Evolutionary conservation across 176 grass and related monocot genomes (phyloP).

Genomic region (Rhynchospora pubera): DNA sequence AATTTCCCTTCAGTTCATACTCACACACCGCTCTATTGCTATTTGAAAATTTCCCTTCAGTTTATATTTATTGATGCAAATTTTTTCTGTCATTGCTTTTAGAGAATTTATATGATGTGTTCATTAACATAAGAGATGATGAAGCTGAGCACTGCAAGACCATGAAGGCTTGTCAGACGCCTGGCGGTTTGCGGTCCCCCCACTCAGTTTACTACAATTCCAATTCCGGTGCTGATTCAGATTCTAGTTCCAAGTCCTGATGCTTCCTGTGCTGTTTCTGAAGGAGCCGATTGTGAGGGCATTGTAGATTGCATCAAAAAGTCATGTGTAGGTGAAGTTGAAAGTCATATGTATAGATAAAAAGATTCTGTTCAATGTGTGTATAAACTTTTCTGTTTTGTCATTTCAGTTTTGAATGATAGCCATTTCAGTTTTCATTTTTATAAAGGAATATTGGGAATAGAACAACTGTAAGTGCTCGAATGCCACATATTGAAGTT

Average conservation of each 20-base stretch:
- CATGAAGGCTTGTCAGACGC: slow-evolving; percentile 87
- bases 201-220: slow-evolving; percentile 32
- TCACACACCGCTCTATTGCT: not conserved
- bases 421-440: too few relatives aligned
- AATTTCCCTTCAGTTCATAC: not conserved
- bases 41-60: too few relatives aligned
- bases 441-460: not conserved
- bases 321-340: slow-evolving; percentile 7
- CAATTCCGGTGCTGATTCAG: not conserved
- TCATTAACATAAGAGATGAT: slow-evolving; percentile 72
- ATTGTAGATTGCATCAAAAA: slow-evolving; percentile 33
- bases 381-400: not conserved
- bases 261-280: slow-evolving; percentile 10
- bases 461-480: not conserved
- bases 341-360: not conserved
- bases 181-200: slow-evolving; percentile 63
- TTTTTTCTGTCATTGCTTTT: slow-evolving; percentile 1
- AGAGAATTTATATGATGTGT: slow-evolving; percentile 91
- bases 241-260: not conserved
- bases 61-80: not conserved
- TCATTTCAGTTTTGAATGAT: not conserved
- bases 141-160: slow-evolving; percentile 92
- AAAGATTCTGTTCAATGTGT: not conserved
- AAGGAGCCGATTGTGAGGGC: slow-evolving; percentile 38
- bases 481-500: not conserved